Evolutionary conservation across 2,329 filamentous ascomycete genomes (phyloP).

Genomic region (Phyllosticta capitalensis): DNA sequence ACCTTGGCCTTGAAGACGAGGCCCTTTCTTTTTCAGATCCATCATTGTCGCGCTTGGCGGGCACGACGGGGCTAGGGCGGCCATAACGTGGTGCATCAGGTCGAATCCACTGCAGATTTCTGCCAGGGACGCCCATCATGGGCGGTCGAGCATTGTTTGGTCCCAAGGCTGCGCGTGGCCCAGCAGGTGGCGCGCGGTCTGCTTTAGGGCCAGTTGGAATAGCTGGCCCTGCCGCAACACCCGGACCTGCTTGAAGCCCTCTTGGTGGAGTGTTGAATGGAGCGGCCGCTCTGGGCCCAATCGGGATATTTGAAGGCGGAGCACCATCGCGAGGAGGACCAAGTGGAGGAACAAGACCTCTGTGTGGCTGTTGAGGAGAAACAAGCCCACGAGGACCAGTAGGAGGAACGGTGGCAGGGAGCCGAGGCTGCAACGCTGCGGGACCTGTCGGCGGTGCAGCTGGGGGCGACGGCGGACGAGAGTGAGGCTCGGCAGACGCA

Average conservation of each 20-base stretch:
- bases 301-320: slow-evolving; percentile 18
- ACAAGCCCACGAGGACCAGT: slow-evolving; percentile 10
- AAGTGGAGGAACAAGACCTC: slow-evolving; percentile 10
- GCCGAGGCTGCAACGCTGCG: slow-evolving; percentile 5
- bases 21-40: slow-evolving; percentile 32
- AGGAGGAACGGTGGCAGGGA: slow-evolving; percentile 4
- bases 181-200: slow-evolving; percentile 18
- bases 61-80: slow-evolving; percentile 18
- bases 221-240: not conserved
- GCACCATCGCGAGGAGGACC: slow-evolving; percentile 22
- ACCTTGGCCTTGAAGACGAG: slow-evolving; percentile 3
- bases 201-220: slow-evolving; percentile 34
- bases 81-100: slow-evolving; percentile 23
- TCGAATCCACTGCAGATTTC: slow-evolving; percentile 35
- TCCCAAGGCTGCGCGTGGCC: slow-evolving; percentile 23
- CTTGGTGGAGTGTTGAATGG: slow-evolving; percentile 27
- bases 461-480: slow-evolving; percentile 8
- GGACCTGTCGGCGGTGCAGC: slow-evolving; percentile 6
- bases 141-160: slow-evolving; percentile 23
- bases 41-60: slow-evolving; percentile 36
- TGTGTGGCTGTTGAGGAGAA: slow-evolving; percentile 6
- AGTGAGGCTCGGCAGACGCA: slow-evolving; percentile 9
- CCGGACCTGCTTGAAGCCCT: slow-evolving; percentile 11
- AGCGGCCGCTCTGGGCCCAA: slow-evolving; percentile 21
- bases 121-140: slow-evolving; percentile 21